Base-by-base conservation (phyloP, 1,284 basidiomycete species). In the Boletus semigastroideus region DNA sequence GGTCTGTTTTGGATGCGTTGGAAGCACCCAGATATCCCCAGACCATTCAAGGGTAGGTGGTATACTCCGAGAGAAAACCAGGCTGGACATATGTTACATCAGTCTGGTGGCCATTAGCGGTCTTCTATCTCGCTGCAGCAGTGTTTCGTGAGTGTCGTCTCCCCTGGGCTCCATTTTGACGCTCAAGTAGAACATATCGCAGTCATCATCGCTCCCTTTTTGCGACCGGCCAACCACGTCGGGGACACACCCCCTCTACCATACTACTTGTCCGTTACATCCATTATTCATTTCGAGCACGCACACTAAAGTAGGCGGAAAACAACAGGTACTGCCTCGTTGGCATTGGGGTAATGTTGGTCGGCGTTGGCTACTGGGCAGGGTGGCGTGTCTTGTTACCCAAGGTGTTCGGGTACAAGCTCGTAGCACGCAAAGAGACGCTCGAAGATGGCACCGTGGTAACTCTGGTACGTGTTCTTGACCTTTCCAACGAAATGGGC, bases 1-100 rank as follows among this genome's bases (percentile, higher is more conserved):
- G 83, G 81, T n/a, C 71, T 86, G 4, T 80, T 84, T 62, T 84
- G 75, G 71, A 67, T 84, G 34, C 65, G 82, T 44, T 83, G 74
- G 70, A 74, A 63, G 50, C 74, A 75, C 52, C 82, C 82, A 1
- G 55, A 77, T 48, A 65, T 68, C 1, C 59, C 49, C 4, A 70
- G 82, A 16, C 80, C 82, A n/a, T 84, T 83, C 72, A 84, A 79
- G 67, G 77, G 81, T 74, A 40, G 1, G 57, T 31, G 11, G 3
- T 41, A 9, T 6, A 0, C 2, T 16, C 3, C 0, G n/a, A 37
- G 14, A 27, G 12, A 14, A n/a, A 38, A 3, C 5, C 2, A 36
- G 1, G 52, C 25, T 44, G 42, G 7, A 52, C 17, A 9, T 10
- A 10, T 2, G 10, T 38, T 34, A 3, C 28, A 11, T 17, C 39